A percentile compares a stretch with the other conserved stretches of the same genome.
These are phyloP conservation scores for Hymenochaete sp. DNA, from an alignment of 1,284 basidiomycete species.

Conservation along the genomic window DNA sequence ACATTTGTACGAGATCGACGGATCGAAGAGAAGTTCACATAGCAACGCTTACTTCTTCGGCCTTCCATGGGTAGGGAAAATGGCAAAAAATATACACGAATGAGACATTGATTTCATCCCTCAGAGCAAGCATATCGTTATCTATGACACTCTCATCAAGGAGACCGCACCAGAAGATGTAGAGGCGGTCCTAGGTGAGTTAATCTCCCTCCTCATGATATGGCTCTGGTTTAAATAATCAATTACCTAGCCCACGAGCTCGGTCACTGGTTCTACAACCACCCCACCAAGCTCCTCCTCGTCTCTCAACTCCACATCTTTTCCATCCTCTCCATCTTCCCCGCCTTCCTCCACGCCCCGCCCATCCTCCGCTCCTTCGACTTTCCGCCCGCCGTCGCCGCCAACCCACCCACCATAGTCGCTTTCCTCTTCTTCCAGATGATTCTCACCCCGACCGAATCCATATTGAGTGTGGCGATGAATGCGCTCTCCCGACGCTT, in stretches of 20 bases:
- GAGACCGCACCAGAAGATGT: slow-evolving; percentile 84
- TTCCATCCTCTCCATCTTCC: slow-evolving; percentile 81
- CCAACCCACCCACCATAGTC: slow-evolving; percentile 73
- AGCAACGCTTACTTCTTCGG: slow-evolving; percentile 96
- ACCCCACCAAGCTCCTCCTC: slow-evolving; percentile 82
- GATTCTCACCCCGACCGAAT: slow-evolving; percentile 77
- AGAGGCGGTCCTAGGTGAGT: slow-evolving; percentile 84
- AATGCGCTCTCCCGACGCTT: slow-evolving; percentile 77
- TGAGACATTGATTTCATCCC: neutral
- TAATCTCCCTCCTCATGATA: too few relatives aligned
- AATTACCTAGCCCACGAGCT: slow-evolving; percentile 92
- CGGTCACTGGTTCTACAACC: slow-evolving; percentile 89
- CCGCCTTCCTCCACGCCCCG: slow-evolving; percentile 83
- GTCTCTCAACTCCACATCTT: slow-evolving; percentile 85
- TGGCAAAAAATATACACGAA: neutral
- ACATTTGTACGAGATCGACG: slow-evolving; percentile 95
- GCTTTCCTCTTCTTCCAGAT: slow-evolving; percentile 88
- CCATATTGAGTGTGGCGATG: slow-evolving; percentile 67
- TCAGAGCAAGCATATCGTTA: slow-evolving; percentile 86
- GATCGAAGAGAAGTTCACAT: slow-evolving; percentile 90
- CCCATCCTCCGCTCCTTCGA: slow-evolving; percentile 82
- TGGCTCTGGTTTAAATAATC: too few relatives aligned
- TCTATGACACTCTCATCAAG: slow-evolving; percentile 94
- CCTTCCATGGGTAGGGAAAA: slow-evolving; percentile 68
- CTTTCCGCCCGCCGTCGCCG: slow-evolving; percentile 63